Conservation (phyloP, 495 filamentous ascomycete genomes). For the Aspergillus indologenus region DNA sequence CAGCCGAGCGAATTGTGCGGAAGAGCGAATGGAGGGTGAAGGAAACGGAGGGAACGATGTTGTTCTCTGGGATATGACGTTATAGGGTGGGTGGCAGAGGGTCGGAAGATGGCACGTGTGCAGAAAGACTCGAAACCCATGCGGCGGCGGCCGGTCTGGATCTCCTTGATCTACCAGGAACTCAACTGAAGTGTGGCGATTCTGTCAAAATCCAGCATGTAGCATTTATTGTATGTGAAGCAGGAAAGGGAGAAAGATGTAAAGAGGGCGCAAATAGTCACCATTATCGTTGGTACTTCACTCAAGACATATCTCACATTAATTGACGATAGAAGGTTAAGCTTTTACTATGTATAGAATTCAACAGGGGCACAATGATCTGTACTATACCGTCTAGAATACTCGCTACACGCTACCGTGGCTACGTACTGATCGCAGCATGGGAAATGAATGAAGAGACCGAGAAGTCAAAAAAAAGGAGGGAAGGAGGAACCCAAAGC, state of each 20-base stretch:
- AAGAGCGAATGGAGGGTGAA: constrained; percentile 20
- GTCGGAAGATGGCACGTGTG: constrained; percentile 21
- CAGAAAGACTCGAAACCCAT: constrained; percentile 11
- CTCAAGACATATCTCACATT: no score
- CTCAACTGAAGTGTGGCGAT: constrained; percentile 5
- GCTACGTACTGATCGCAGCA: no score
- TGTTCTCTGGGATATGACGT: constrained; percentile 28
- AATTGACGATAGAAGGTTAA: no score
- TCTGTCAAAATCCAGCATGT: background rate
- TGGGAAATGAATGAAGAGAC: no score
- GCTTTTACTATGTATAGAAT: no score
- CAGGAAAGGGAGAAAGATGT: background rate
- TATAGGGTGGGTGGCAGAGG: constrained; percentile 21
- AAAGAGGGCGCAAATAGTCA: background rate
- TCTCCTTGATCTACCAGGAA: constrained; percentile 12
- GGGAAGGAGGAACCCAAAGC: no score
- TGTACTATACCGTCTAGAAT: no score
- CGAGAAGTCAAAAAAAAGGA: no score
- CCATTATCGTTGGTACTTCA: no score
- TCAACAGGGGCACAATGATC: no score
- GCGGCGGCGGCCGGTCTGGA: constrained; percentile 20
- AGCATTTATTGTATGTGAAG: background rate
- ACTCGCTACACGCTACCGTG: no score
- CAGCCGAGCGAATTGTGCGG: constrained; percentile 17
- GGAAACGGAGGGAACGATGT: constrained; percentile 11